Conservation (phyloP, 108 stramenopile species). For the Nitzschia inconspicua region DNA sequence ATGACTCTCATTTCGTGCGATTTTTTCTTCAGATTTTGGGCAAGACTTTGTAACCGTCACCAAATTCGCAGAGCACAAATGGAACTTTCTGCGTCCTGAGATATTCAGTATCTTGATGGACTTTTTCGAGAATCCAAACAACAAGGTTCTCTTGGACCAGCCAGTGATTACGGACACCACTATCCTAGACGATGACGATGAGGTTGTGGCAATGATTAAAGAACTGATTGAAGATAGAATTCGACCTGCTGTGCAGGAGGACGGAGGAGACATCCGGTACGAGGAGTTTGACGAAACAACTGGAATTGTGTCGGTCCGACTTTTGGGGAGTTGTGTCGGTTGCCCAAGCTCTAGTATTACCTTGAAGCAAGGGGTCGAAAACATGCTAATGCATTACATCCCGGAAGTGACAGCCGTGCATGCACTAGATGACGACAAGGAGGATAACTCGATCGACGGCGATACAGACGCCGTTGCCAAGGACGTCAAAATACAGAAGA, state of each 20-base stretch:
- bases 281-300: slow-evolving; percentile 83
- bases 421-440: slow-evolving; percentile 76
- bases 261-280: slow-evolving; percentile 98
- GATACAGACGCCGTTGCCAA: background rate
- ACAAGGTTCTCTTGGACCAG: slow-evolving; percentile 56
- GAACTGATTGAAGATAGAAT: slow-evolving; percentile 96
- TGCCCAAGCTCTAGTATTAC: slow-evolving; percentile 95
- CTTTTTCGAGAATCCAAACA: slow-evolving; percentile 72
- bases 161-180: slow-evolving; percentile 90
- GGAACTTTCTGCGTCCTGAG: slow-evolving; percentile 83
- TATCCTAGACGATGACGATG: slow-evolving; percentile 92
- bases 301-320: slow-evolving; percentile 75
- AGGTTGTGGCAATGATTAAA: slow-evolving; percentile 99
- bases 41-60: slow-evolving; percentile 95
- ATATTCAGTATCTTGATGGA: slow-evolving; percentile 94
- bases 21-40: no score
- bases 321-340: slow-evolving; percentile 93
- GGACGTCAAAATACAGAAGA: slow-evolving; percentile 52
- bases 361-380: slow-evolving; percentile 98
- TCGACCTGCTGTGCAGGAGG: slow-evolving; percentile 98
- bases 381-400: slow-evolving; percentile 99
- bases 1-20: no score
- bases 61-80: slow-evolving; percentile 82
- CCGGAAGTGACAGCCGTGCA: slow-evolving; percentile 93
- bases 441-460: slow-evolving; percentile 27